Base-by-base conservation (phyloP, 2,329 filamentous ascomycete species). In the Cercospora beticola region DNA sequence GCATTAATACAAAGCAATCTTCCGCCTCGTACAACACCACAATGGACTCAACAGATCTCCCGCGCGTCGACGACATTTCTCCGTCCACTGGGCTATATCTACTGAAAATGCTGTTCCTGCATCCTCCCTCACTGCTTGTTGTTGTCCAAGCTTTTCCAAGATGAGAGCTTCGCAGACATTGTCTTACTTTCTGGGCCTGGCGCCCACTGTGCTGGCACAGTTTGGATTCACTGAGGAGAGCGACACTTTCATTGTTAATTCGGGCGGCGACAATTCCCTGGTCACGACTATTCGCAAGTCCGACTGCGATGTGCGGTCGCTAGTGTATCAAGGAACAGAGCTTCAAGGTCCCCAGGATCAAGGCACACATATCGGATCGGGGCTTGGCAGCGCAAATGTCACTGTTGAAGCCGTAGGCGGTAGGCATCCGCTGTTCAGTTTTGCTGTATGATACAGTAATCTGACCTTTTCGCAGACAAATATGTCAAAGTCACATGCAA, bases 401-500 rank as follows among this genome's bases (percentile, higher is more conserved):
- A 65, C 61, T 43, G 69, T 67, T 36, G 30, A 65, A 40, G 64
- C 62, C 4, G 62, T 69, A 6, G 31, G 36, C 30, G 59, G 69
- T 69, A 54, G 40, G 60, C 40, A 21, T 23, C 21, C 12, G 12
- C 21, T 14, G 21, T 12, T 6, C 4, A 28, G 5, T 10, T 23
- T 28, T 12, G 12, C 49, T 28, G 21, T 26, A 28, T 28, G 21
- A 21, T 4, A 26, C 12, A 54, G 2, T 4, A 8, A 26, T 14
- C 12, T 43, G 23, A 49, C 23, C n/a, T 16, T 26, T 12, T 1
- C 3, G 28, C 46, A 71, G 69, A 68, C 52, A 56, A 68, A 40
- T 69, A 71, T 46, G 40, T 69, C 62, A 71, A 71, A 23, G 43
- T 71, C 54, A 71, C 69, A 14, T 71, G 67, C 12, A 31, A 30